Evolutionary conservation across 305 asterid genomes (phyloP).

Genomic region (Lippia alba): DNA sequence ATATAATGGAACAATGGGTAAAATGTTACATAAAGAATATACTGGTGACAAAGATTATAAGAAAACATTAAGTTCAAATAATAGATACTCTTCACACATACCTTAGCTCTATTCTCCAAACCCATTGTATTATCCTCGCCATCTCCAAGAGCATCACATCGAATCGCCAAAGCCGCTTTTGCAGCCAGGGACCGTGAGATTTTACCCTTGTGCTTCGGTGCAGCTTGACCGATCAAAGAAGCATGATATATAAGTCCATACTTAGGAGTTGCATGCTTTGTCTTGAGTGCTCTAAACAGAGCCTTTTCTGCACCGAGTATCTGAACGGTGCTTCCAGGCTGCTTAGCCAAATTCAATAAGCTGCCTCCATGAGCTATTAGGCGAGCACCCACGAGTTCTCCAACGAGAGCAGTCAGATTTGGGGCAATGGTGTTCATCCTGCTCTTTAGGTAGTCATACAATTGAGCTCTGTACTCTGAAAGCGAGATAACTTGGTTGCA

Average conservation of each 20-base stretch:
- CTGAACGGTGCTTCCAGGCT: constrained; percentile 97
- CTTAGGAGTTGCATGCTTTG: constrained; percentile 95
- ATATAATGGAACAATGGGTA: no score
- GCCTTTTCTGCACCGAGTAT: constrained; percentile 99
- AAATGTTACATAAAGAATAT: no score
- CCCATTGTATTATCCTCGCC: constrained; percentile 86
- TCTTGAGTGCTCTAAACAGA: constrained; percentile 91
- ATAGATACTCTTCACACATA: constrained; percentile 27
- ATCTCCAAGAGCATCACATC: constrained; percentile 93
- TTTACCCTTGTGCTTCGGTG: constrained; percentile 97
- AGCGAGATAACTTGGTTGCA: constrained; percentile 94
- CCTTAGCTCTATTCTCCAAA: constrained; percentile 85
- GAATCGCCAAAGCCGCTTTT: constrained; percentile 86
- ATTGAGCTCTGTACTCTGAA: constrained; percentile 90
- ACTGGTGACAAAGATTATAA: background rate
- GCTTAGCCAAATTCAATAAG: constrained; percentile 93
- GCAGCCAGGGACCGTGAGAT: constrained; percentile 94
- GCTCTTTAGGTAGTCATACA: constrained; percentile 85
- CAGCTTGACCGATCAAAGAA: constrained; percentile 95
- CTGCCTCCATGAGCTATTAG: constrained; percentile 98
- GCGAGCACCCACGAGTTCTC: constrained; percentile 98
- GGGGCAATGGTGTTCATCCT: constrained; percentile 98
- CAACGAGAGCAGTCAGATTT: constrained; percentile 95
- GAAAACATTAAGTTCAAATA: background rate
- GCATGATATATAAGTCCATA: constrained; percentile 98